Evolutionary conservation across 441 rosid genomes (phyloP), one percentile per base, ranked within the genome.

Genomic region (Adansonia gregorii): DNA sequence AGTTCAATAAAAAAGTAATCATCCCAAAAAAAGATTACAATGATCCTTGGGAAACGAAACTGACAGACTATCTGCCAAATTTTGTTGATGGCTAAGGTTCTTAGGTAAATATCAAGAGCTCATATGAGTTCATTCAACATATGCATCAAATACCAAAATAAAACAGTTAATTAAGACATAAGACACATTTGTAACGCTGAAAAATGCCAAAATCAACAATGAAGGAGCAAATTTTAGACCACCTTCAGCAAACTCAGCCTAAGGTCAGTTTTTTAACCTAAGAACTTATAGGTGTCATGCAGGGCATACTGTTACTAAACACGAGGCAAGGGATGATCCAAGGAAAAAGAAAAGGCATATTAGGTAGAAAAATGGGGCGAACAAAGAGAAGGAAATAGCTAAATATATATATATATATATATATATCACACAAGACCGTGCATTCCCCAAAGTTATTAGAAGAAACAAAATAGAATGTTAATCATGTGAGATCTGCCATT

Each of bases 71-170:
- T 19, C 9, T 67, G 31, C 55, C 72, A 45, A 10, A 64, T 64
- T 8, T 14, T n/a, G 35, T 20, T 22, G 55, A 31, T 67, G 27
- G 31, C 72, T 67, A 67, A 24, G 31, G 54, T 67, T 67, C 12
- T 43, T 43, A 12, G 19, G 48, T 22, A 68, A 46, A 68, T 46
- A n/a, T 61, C 43, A 22, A 60, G 66, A 24, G 66, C 66, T 19
- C 19, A 19, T 67, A 67, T 45, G 55, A 10, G 35, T 63, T 31
- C 54, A 67, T 9, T 67, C 55, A 67, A 46, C 55, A 67, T 68
- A 68, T 51, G 56, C 72, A 67, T 22, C 19, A 2, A 68, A 51
- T 45, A 45, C 35, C 59, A 49, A 69, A 69, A 69, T 2, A 71
- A 27, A 52, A n/a, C 31, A 54, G n/a, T 71, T 52, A 22, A 15